Conservation (phyloP, 192 early-diverging fungal species). For the Umbelopsis isabellina region DNA sequence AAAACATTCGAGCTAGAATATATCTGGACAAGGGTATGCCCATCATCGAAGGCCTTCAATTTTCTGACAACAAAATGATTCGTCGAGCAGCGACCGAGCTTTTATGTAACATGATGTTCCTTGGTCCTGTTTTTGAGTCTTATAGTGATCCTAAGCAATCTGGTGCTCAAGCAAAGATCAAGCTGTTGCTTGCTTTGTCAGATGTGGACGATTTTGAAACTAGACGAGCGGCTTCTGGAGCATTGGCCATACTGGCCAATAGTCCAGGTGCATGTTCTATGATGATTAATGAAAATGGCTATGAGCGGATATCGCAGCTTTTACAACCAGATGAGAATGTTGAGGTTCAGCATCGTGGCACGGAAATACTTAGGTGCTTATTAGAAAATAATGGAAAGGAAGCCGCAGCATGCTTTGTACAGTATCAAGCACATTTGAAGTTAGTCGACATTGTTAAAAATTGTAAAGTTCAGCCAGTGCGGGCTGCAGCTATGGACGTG, state of each 20-base stretch:
- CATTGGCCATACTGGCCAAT: conserved; percentile 79
- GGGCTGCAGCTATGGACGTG: conserved; percentile 57
- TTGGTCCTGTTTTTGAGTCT: conserved; percentile 74
- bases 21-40: conserved; percentile 63
- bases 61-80: conserved; percentile 80
- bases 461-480: conserved; percentile 50
- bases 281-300: conserved; percentile 57
- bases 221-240: conserved; percentile 81
- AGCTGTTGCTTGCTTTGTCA: conserved; percentile 82
- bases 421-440: conserved; percentile 46
- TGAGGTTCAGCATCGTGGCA: conserved; percentile 73
- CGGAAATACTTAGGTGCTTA: conserved; percentile 74
- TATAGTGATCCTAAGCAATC: conserved; percentile 61
- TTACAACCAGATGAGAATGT: conserved; percentile 50
- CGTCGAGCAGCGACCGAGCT: conserved; percentile 88
- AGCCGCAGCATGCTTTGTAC: conserved; percentile 49
- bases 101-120: conserved; percentile 92
- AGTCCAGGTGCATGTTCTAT: conserved; percentile 56
- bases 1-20: conserved; percentile 67
- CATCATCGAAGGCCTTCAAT: conserved; percentile 75
- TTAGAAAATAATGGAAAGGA: conserved; percentile 49
- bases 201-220: conserved; percentile 89
- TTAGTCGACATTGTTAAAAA: conserved; percentile 53
- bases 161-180: conserved; percentile 58
- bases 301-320: conserved; percentile 57